Conservation (phyloP, 2,329 filamentous ascomycete genomes). For the Herpomyces periplanetae region DNA sequence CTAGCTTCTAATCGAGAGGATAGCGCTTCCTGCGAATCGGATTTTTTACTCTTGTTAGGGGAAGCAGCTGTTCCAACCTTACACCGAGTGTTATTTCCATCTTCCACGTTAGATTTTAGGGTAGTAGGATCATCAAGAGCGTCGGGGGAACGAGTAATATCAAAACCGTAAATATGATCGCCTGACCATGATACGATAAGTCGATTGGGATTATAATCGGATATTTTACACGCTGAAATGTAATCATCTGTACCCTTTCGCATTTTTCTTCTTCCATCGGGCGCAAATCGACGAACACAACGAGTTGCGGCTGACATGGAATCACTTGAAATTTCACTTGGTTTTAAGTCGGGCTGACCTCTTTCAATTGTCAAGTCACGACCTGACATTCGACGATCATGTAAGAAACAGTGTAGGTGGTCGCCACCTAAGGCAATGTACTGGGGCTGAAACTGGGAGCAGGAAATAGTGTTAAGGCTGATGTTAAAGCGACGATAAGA, state of each 20-base stretch:
- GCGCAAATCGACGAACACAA: constrained; percentile 24
- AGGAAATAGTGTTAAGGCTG: constrained; percentile 26
- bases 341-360: constrained; percentile 9
- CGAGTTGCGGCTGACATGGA: constrained; percentile 17
- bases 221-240: constrained; percentile 29
- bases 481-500: constrained; percentile 21
- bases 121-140: constrained; percentile 12
- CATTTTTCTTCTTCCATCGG: constrained; percentile 16
- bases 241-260: constrained; percentile 16
- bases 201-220: constrained; percentile 23
- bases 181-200: constrained; percentile 26
- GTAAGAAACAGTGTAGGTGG: constrained; percentile 24
- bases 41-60: too few species aligned
- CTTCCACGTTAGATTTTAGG: too few species aligned
- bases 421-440: constrained; percentile 28
- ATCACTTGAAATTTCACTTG: constrained; percentile 10
- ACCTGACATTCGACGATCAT: constrained; percentile 25
- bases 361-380: constrained; percentile 15
- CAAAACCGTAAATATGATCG: constrained; percentile 23
- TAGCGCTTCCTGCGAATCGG: too few species aligned
- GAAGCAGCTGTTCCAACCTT: too few species aligned
- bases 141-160: constrained; percentile 18
- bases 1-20: too few species aligned
- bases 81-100: too few species aligned
- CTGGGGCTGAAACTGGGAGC: constrained; percentile 22